Percentiles rank a stretch among this genome's conserved stretches.
phyloP scores from a whole-genome alignment of 1,284 basidiomycete genomes.

The Pascua guehoae region DNA sequence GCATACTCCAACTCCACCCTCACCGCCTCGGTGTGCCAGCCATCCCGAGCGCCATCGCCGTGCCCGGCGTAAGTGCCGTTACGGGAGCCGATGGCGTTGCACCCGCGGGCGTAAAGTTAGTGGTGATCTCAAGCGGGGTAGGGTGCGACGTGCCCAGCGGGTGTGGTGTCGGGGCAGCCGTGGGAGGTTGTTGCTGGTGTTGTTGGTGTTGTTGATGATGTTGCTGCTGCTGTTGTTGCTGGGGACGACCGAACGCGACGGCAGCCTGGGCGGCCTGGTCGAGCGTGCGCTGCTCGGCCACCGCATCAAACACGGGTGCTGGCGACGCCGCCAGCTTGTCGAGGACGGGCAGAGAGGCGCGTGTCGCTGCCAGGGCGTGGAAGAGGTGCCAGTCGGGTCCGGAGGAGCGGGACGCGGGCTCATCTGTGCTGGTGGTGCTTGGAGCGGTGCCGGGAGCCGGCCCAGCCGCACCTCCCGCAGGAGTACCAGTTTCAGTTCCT shows the following conservation, averaged over 20 bases:
- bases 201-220: too few species aligned
- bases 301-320: constrained; percentile 8
- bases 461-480: background rate
- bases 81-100: too few species aligned
- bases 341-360: constrained; percentile 22
- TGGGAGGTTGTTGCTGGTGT: too few species aligned
- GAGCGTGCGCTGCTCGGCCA: constrained; percentile 11
- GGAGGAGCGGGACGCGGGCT: background rate
- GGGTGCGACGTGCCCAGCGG: too few species aligned
- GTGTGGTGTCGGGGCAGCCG: too few species aligned
- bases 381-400: constrained; percentile 37
- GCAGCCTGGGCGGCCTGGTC: constrained; percentile 10
- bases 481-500: background rate
- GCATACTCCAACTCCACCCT: too few species aligned
- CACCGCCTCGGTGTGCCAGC: too few species aligned
- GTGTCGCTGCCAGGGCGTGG: constrained; percentile 35
- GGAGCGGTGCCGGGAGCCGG: background rate
- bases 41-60: too few species aligned
- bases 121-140: too few species aligned
- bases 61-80: too few species aligned
- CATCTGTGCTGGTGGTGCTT: background rate
- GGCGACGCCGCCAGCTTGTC: constrained; percentile 21
- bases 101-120: too few species aligned
- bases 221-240: too few species aligned
- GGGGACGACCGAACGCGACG: background rate